Evolutionary conservation across 345 rosid genomes (phyloP), one percentile per base, ranked within the genome.

Genomic region (Eucalyptus marginata): DNA sequence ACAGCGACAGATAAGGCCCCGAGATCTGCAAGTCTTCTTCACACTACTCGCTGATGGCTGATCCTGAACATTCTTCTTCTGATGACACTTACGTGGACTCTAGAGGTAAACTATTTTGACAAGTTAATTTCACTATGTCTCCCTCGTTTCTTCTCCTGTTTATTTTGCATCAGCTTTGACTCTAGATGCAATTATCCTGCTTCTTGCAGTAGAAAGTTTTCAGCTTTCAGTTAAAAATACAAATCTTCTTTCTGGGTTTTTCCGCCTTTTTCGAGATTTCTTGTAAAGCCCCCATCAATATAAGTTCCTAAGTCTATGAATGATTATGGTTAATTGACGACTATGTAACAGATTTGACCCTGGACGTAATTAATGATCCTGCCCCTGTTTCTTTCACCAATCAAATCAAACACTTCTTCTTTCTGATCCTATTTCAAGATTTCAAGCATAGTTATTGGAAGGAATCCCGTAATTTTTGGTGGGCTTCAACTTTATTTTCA

Each of bases 1-100:
- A 76, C 84, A 20, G 84, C 84, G 46, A 76, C 47, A 40, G 27
- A 76, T 11, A 40, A 76, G 84, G 84, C 47, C 84, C 43, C 44
- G 16, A 76, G 84, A 40, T 76, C 84, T 76, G 84, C 49, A 17
- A n/a, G 49, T 25, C 79, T 52, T 66, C 71, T 90, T 51, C 51
- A 15, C 47, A 14, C 81, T 49, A 46, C 43, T 83, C 88, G 56
- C 88, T 40, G 33, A 95, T 95, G 96, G 96, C 94, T 81, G 95
- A 93, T 89, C 91, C 96, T 31, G 91, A 92, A 86, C 92, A 91
- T 89, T 93, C 94, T 79, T 92, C 95, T 83, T 92, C 94, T 47
- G 90, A 88, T 79, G 93, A 90, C 84, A 89, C 91, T 88, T 89
- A 2, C 16, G 87, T 47, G 49, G 91, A 92, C 66, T 91, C 92